These are phyloP conservation scores for Geranium incanum DNA, from an alignment of 441 rosid species.

Conservation along the genomic window DNA sequence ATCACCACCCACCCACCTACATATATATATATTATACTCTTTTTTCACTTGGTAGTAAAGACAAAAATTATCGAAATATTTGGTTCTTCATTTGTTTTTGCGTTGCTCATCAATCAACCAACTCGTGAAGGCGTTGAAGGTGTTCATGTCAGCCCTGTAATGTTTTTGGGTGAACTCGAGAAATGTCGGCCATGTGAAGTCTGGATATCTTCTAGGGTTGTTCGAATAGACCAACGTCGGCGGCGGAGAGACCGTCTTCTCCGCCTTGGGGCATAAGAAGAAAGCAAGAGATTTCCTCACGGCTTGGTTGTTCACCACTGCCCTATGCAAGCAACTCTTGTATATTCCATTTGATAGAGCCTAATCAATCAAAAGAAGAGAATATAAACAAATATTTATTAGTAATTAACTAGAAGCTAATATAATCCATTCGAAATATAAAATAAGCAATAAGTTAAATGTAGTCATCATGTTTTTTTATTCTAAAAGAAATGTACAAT, in stretches of 20 bases:
- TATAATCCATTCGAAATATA: too few relatives aligned
- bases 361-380: neutral
- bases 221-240: neutral
- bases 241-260: slow-evolving; percentile 12
- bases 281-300: slow-evolving; percentile 20
- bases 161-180: slow-evolving; percentile 21
- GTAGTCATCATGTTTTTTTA: too few relatives aligned
- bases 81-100: neutral
- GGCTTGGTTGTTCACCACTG: slow-evolving; percentile 14
- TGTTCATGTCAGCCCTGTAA: slow-evolving; percentile 19
- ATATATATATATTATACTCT: too few relatives aligned
- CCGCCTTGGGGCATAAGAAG: slow-evolving; percentile 20
- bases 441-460: too few relatives aligned
- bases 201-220: slow-evolving; percentile 14
- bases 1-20: too few relatives aligned
- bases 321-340: slow-evolving; percentile 23
- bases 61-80: neutral
- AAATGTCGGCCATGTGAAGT: slow-evolving; percentile 21
- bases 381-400: too few relatives aligned
- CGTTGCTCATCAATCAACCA: slow-evolving; percentile 6
- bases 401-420: too few relatives aligned
- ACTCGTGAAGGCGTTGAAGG: slow-evolving; percentile 12
- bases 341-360: slow-evolving; percentile 22
- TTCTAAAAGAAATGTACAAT: too few relatives aligned
- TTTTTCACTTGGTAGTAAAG: too few relatives aligned